phyloP scores from a whole-genome alignment of 2,329 filamentous ascomycete genomes.

The Colletotrichum karsti region DNA sequence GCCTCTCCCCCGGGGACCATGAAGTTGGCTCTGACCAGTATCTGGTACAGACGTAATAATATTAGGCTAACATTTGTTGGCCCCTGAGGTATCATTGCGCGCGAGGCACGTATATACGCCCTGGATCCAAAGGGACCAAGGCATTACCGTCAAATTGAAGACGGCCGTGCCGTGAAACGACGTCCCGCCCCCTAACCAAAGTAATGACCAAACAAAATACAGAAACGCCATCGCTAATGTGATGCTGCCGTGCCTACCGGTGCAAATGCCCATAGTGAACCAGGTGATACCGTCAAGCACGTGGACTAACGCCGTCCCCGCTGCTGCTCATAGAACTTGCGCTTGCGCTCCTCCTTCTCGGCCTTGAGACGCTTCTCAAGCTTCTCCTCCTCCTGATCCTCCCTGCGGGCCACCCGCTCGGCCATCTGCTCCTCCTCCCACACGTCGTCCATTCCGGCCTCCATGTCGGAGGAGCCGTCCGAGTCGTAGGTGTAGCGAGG shows the following conservation, averaged over 20 bases:
- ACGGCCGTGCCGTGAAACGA: not conserved
- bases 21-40: not conserved
- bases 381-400: constrained; percentile 72
- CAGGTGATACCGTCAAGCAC: not conserved
- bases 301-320: constrained; percentile 17
- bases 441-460: constrained; percentile 78
- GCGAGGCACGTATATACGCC: not conserved
- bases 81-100: constrained; percentile 12
- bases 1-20: not conserved
- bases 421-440: constrained; percentile 75
- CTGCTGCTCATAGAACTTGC: constrained; percentile 41
- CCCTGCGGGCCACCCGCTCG: constrained; percentile 68
- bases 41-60: constrained; percentile 8
- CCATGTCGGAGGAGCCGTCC: constrained; percentile 79
- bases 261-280: constrained; percentile 7
- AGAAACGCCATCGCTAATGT: constrained; percentile 51
- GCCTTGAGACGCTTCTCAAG: constrained; percentile 69
- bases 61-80: constrained; percentile 10
- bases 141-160: not conserved
- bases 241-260: constrained; percentile 23
- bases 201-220: constrained; percentile 18
- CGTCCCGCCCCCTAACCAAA: not conserved
- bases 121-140: not conserved
- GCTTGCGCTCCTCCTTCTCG: constrained; percentile 67
- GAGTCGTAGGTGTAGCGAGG: constrained; percentile 65